These are phyloP conservation scores for Coemansia sp. DNA, from an alignment of 192 early-diverging fungal species.

Conservation along the genomic window DNA sequence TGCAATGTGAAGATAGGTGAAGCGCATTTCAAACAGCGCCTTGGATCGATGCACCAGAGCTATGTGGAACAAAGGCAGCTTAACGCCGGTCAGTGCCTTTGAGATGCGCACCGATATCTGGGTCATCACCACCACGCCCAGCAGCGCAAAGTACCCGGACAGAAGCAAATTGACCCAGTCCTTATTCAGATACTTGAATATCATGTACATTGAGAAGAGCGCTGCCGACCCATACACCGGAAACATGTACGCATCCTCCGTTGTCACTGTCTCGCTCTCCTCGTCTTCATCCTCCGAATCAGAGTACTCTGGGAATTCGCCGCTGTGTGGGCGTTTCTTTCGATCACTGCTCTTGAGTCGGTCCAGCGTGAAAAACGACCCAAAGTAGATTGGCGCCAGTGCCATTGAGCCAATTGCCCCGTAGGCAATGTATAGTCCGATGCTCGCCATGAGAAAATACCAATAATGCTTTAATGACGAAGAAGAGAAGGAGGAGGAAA, in stretches of 20 bases:
- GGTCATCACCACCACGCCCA: constrained; percentile 79
- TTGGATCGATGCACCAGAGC: constrained; percentile 51
- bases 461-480: too few relatives aligned
- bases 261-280: constrained; percentile 77
- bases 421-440: constrained; percentile 70
- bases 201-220: constrained; percentile 80
- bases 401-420: constrained; percentile 84
- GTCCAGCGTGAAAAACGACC: constrained; percentile 73
- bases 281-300: constrained; percentile 68
- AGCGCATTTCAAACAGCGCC: constrained; percentile 45
- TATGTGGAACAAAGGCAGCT: constrained; percentile 75
- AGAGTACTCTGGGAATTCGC: constrained; percentile 51
- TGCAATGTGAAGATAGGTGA: constrained; percentile 69
- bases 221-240: constrained; percentile 86
- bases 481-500: too few relatives aligned
- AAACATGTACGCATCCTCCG: constrained; percentile 91
- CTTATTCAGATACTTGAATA: constrained; percentile 85
- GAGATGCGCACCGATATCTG: constrained; percentile 64
- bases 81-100: constrained; percentile 50
- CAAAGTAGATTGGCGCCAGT: constrained; percentile 82
- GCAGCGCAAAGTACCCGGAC: constrained; percentile 79
- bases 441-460: background rate
- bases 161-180: constrained; percentile 81
- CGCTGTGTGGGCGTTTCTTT: constrained; percentile 36
- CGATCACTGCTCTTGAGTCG: constrained; percentile 56